phyloP scores from a whole-genome alignment of 2,329 filamentous ascomycete genomes.

The Periconia sp. region DNA sequence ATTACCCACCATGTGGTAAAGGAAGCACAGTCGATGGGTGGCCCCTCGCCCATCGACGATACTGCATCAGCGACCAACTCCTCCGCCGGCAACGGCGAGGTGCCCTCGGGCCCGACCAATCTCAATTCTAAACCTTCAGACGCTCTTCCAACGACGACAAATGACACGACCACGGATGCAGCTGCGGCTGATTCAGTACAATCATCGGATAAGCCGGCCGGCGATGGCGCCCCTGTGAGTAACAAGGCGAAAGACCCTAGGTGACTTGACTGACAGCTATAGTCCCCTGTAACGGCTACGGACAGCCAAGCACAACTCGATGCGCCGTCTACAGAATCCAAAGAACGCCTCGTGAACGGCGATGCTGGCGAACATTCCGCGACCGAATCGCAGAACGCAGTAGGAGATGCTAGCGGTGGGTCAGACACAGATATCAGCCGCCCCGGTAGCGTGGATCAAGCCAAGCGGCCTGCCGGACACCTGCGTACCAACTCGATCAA shows the following conservation, averaged over 20 bases:
- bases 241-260: too few relatives aligned
- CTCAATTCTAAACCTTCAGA: conserved; percentile 32
- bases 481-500: conserved; percentile 66
- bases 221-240: conserved; percentile 16
- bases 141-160: conserved; percentile 48
- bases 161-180: conserved; percentile 28
- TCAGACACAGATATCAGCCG: conserved; percentile 78
- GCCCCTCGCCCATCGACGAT: conserved; percentile 68
- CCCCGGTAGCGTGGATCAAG: conserved; percentile 57
- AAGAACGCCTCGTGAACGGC: conserved; percentile 42
- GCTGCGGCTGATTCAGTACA: conserved; percentile 20
- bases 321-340: conserved; percentile 18
- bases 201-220: conserved; percentile 22
- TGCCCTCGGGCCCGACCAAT: conserved; percentile 44
- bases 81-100: conserved; percentile 58
- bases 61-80: conserved; percentile 65
- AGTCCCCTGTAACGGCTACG: conserved; percentile 20
- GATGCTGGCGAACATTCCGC: conserved; percentile 41
- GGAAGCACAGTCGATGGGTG: conserved; percentile 71
- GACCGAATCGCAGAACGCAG: conserved; percentile 45
- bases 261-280: conserved; percentile 17
- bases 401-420: conserved; percentile 73
- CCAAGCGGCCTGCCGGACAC: conserved; percentile 65
- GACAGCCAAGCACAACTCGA: conserved; percentile 15
- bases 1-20: conserved; percentile 74